Conservation (phyloP, 2,329 filamentous ascomycete genomes). For the Monosporascus sp. region DNA sequence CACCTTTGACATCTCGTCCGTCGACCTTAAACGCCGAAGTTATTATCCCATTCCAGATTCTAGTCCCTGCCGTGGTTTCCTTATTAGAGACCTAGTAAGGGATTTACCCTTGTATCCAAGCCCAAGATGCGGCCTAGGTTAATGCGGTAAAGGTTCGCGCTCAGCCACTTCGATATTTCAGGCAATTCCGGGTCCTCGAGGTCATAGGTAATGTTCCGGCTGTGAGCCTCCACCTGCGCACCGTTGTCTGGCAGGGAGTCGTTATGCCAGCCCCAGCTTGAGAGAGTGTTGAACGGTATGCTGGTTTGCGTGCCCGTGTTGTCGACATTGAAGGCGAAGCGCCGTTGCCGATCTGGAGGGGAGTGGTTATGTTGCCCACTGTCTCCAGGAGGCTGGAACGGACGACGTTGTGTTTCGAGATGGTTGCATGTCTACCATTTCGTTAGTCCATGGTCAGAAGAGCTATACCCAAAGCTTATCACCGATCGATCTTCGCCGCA, state of each 20-base stretch:
- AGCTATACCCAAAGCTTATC: background rate
- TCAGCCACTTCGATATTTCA: conserved; percentile 45
- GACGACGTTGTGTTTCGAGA: conserved; percentile 19
- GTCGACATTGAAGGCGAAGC: conserved; percentile 26
- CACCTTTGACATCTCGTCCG: conserved; percentile 27
- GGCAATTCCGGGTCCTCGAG: conserved; percentile 31
- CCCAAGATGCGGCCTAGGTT: conserved; percentile 39
- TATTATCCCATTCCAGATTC: conserved; percentile 35
- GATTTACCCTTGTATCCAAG: conserved; percentile 29
- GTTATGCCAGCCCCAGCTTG: conserved; percentile 26
- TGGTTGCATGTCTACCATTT: conserved; percentile 12
- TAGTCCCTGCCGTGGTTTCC: conserved; percentile 28
- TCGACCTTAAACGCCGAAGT: conserved; percentile 32
- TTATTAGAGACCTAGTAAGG: conserved; percentile 25
- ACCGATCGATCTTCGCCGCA: conserved; percentile 7
- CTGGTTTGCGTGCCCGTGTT: conserved; percentile 26
- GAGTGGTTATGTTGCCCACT: conserved; percentile 22
- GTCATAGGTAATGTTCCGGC: conserved; percentile 34
- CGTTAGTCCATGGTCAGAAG: no score
- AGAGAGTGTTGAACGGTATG: conserved; percentile 23
- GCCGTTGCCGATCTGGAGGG: conserved; percentile 25
- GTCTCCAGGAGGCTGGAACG: conserved; percentile 10
- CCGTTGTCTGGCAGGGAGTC: conserved; percentile 33
- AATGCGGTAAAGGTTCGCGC: conserved; percentile 41
- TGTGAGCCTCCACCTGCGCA: conserved; percentile 28